Base-by-base conservation (phyloP, 306 rosid genomes). In the Cicer yamashitae region DNA sequence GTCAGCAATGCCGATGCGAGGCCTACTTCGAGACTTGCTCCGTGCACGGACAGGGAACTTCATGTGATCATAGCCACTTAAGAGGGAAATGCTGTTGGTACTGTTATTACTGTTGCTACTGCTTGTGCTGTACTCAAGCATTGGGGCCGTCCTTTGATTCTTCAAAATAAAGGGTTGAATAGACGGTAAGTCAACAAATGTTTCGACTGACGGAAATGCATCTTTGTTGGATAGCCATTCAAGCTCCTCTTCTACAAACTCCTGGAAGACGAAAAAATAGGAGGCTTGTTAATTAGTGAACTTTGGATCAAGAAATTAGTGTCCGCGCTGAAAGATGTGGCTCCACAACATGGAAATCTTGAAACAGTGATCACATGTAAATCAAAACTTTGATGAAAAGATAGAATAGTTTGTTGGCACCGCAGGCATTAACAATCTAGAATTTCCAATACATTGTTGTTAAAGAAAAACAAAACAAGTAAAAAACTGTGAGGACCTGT, bases 211-310 rank as follows among this genome's bases (percentile, higher is more conserved):
- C 34, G 98, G 98, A 75, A 93, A 93, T 1, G 92, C 87, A 59
- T 92, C 97, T 81, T 86, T 89, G 87, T 92, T 90, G 3, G 92
- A 88, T 70, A 92, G 70, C 97, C 97, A 92, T 76, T 92, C 97
- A 41, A 90, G 92, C 39, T 92, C 97, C 67, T 92, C 97, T 64
- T 89, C 97, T 8, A 74, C 89, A 48, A 39, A 14, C 64, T 77
- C 96, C 91, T 88, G 84, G 8, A 78, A 61, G 45, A 67, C 53
- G 39, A 53, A 52, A 53, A 52, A 47, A 62, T 34, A 10, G 11
- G 72, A n/a, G 6, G 41, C 20, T 12, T 5, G 6, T 75, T 75
- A 60, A 65, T 39, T 25, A 38, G 41, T 51, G 75, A 57, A 62
- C 44, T 40, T 53, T 61, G 62, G 57, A 77, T 50, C 50, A 64